phyloP scores from a whole-genome alignment of 371 early-diverging fungal species.

The Enterospora canceri region DNA sequence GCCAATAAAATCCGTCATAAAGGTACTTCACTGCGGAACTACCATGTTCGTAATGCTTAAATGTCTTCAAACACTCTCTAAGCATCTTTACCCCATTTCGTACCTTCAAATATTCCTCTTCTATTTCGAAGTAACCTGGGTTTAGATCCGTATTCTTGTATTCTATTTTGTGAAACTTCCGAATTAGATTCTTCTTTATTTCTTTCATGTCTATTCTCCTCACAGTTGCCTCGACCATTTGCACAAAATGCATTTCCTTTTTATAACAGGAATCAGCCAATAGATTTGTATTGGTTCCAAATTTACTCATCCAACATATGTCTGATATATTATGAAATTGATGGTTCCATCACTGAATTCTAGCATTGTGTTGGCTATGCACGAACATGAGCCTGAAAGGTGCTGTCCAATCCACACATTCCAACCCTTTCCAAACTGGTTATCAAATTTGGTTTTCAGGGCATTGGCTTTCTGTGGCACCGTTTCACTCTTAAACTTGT shows the following conservation, averaged over 20 bases:
- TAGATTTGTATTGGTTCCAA: no score
- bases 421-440: slow-evolving; percentile 51
- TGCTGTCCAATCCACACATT: slow-evolving; percentile 51
- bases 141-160: slow-evolving; percentile 44
- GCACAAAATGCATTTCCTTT: background rate
- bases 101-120: slow-evolving; percentile 39
- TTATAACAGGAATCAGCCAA: background rate
- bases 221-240: background rate
- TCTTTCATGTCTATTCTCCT: slow-evolving; percentile 14
- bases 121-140: slow-evolving; percentile 39
- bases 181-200: slow-evolving; percentile 27
- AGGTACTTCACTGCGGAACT: slow-evolving; percentile 33
- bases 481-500: background rate
- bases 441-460: slow-evolving; percentile 45
- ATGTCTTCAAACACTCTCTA: background rate
- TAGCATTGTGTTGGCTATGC: slow-evolving; percentile 21
- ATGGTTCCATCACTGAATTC: background rate
- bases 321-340: slow-evolving; percentile 9
- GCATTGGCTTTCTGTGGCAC: slow-evolving; percentile 5
- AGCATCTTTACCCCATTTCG: slow-evolving; percentile 27
- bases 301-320: slow-evolving; percentile 1
- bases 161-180: slow-evolving; percentile 43
- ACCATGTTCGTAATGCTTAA: slow-evolving; percentile 47
- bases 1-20: slow-evolving; percentile 33
- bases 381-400: slow-evolving; percentile 48